These are phyloP conservation scores for Penicillium paradoxum DNA, from an alignment of 495 filamentous ascomycete genomes.

Conservation along the genomic window DNA sequence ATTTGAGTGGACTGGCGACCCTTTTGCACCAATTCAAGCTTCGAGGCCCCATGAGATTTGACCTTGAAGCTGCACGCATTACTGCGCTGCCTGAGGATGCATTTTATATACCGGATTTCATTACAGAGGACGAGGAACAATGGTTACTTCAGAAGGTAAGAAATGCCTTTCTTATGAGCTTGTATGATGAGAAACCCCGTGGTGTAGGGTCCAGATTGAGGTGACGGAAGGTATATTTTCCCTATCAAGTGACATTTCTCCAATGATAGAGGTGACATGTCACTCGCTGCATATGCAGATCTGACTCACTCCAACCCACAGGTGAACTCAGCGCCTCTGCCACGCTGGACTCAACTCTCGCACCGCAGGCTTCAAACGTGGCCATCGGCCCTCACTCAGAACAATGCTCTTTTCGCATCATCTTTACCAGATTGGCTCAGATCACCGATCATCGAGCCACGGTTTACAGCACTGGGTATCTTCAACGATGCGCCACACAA, in stretches of 20 bases:
- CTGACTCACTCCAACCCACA: slow-evolving; percentile 9
- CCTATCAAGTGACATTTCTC: background rate
- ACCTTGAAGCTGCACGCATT: slow-evolving; percentile 49
- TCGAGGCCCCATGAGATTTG: slow-evolving; percentile 7
- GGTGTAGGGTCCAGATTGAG: background rate
- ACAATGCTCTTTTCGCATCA: slow-evolving; percentile 68
- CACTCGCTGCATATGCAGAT: background rate
- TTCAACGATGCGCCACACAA: slow-evolving; percentile 69
- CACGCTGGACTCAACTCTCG: slow-evolving; percentile 78
- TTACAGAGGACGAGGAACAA: slow-evolving; percentile 69
- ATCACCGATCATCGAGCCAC: slow-evolving; percentile 58
- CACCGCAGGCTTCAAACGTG: slow-evolving; percentile 87
- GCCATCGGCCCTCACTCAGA: slow-evolving; percentile 69
- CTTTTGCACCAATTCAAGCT: background rate
- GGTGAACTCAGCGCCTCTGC: slow-evolving; percentile 57
- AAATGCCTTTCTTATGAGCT: background rate
- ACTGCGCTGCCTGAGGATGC: slow-evolving; percentile 56
- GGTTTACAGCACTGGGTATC: slow-evolving; percentile 55
- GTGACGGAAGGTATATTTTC: background rate
- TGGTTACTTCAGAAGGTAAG: slow-evolving; percentile 63
- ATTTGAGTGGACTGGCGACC: background rate
- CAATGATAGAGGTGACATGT: background rate
- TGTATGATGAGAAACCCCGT: background rate
- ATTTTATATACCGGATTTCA: slow-evolving; percentile 88
- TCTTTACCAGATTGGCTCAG: slow-evolving; percentile 75